phyloP scores from a whole-genome alignment of 2,329 filamentous ascomycete genomes.

The Curvularia lunata region DNA sequence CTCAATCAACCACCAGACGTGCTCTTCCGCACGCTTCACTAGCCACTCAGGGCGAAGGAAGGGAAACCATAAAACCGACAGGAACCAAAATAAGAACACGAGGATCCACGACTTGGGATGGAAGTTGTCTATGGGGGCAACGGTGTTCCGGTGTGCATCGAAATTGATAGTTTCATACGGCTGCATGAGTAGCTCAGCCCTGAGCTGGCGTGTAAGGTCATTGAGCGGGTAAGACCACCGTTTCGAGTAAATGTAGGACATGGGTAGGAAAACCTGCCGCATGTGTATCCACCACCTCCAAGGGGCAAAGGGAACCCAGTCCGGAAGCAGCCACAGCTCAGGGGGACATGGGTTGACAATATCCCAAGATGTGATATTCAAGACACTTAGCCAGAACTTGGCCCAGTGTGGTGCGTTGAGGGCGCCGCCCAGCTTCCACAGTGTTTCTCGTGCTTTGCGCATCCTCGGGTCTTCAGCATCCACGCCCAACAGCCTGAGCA shows the following conservation, averaged over 20 bases:
- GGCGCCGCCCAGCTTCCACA: constrained; percentile 87
- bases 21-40: constrained; percentile 75
- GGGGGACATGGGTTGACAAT: constrained; percentile 93
- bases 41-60: constrained; percentile 72
- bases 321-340: constrained; percentile 89
- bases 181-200: constrained; percentile 81
- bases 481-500: constrained; percentile 80
- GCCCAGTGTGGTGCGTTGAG: constrained; percentile 88
- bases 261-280: constrained; percentile 91
- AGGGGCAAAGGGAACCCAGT: constrained; percentile 87
- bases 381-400: constrained; percentile 91
- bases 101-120: constrained; percentile 89
- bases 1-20: constrained; percentile 81
- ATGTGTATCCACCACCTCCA: constrained; percentile 99
- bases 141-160: constrained; percentile 78
- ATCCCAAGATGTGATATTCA: constrained; percentile 87
- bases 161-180: constrained; percentile 81
- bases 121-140: constrained; percentile 82
- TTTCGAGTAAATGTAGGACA: constrained; percentile 89
- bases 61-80: constrained; percentile 81
- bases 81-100: constrained; percentile 76
- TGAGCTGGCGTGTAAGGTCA: constrained; percentile 72
- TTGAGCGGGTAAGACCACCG: constrained; percentile 79
- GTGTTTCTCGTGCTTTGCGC: constrained; percentile 79
- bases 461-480: constrained; percentile 83